These are phyloP conservation scores for Rosa multiflora DNA, from an alignment of 306 rosid genomes.

Conservation along the genomic window DNA sequence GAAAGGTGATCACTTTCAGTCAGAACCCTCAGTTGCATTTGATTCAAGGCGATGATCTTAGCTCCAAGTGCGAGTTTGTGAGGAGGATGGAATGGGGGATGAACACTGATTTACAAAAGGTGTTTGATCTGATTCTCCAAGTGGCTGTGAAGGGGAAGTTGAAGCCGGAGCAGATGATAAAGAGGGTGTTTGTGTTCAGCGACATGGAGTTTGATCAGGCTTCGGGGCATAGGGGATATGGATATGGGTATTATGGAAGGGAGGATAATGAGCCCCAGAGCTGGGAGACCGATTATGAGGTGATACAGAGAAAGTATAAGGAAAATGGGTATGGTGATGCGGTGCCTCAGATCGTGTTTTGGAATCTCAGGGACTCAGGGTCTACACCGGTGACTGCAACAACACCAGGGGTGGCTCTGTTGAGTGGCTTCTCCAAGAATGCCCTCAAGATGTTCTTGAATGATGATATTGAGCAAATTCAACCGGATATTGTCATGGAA, in stretches of 20 bases:
- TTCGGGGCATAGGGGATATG: neutral
- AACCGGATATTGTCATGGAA: conserved; percentile 37
- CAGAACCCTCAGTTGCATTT: conserved; percentile 29
- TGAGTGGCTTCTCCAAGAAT: conserved; percentile 77
- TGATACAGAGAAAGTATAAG: conserved; percentile 43
- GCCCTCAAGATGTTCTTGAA: conserved; percentile 49
- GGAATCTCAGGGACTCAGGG: conserved; percentile 61
- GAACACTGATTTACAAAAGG: conserved; percentile 40
- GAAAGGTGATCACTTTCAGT: conserved; percentile 39
- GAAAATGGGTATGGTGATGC: conserved; percentile 46
- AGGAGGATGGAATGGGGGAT: neutral
- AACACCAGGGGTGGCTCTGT: conserved; percentile 59
- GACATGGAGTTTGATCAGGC: conserved; percentile 32
- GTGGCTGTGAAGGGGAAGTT: conserved; percentile 33
- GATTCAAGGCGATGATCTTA: conserved; percentile 26
- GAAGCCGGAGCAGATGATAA: conserved; percentile 35
- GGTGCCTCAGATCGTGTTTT: conserved; percentile 65
- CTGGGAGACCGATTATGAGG: conserved; percentile 73
- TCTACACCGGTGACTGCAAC: conserved; percentile 46
- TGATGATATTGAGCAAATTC: conserved; percentile 28
- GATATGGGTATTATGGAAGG: neutral
- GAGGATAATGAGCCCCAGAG: too few relatives aligned
- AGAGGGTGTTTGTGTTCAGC: conserved; percentile 35
- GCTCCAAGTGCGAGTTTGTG: conserved; percentile 21
- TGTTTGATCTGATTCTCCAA: conserved; percentile 38